Conservation (phyloP, 306 rosid genomes). For the Inga laurina region DNA sequence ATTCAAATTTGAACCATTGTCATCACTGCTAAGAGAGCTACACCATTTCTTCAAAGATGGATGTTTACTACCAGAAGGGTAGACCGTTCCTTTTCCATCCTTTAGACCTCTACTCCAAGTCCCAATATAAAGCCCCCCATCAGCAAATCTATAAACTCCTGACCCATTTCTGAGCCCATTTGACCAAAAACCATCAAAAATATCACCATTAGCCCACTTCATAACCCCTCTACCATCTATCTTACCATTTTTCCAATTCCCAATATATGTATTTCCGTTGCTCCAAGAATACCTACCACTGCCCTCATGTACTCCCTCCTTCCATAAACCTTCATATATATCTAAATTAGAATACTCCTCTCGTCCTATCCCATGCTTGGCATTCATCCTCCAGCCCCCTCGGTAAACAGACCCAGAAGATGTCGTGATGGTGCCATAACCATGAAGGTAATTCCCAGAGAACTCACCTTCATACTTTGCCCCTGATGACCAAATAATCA, state of each 20-base stretch:
- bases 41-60: slow-evolving; percentile 63
- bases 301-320: slow-evolving; percentile 89
- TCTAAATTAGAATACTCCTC: slow-evolving; percentile 72
- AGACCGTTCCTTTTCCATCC: slow-evolving; percentile 93
- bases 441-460: slow-evolving; percentile 83
- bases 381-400: slow-evolving; percentile 88
- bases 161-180: slow-evolving; percentile 80
- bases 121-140: slow-evolving; percentile 84
- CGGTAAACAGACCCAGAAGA: slow-evolving; percentile 57
- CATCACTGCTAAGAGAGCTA: slow-evolving; percentile 43
- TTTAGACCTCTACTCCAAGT: slow-evolving; percentile 84
- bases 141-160: slow-evolving; percentile 75
- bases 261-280: slow-evolving; percentile 65
- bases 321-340: slow-evolving; percentile 88
- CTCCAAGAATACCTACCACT: slow-evolving; percentile 77
- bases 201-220: slow-evolving; percentile 87
- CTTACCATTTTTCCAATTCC: slow-evolving; percentile 81
- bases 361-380: slow-evolving; percentile 77
- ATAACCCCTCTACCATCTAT: slow-evolving; percentile 91
- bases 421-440: slow-evolving; percentile 63
- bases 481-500: slow-evolving; percentile 71
- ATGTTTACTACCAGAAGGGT: slow-evolving; percentile 74
- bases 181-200: slow-evolving; percentile 74
- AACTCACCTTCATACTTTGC: slow-evolving; percentile 84
- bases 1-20: slow-evolving; percentile 36